A percentile compares a stretch with the other conserved stretches of the same genome.
These are phyloP conservation scores for Linderniella brevidens DNA, from an alignment of 257 asterid genomes.

Conservation along the genomic window DNA sequence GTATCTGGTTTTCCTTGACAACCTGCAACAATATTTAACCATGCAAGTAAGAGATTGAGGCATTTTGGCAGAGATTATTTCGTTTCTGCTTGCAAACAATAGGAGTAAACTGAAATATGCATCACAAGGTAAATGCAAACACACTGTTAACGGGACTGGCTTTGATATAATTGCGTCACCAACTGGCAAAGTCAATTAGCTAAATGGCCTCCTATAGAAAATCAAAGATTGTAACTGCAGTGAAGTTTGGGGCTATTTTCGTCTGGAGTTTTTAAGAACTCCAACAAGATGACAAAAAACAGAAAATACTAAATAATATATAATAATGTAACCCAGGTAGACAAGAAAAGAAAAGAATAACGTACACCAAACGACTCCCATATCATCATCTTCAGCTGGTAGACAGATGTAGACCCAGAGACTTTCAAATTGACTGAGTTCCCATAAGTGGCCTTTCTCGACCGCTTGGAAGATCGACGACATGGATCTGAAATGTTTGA, in stretches of 20 bases:
- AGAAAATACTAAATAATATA: background rate
- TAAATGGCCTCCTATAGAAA: too few relatives aligned
- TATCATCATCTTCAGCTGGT: conserved; percentile 96
- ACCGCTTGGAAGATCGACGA: conserved; percentile 91
- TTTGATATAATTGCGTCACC: too few relatives aligned
- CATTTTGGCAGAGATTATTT: background rate
- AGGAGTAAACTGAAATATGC: too few relatives aligned
- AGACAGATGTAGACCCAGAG: conserved; percentile 73
- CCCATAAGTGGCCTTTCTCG: conserved; percentile 69
- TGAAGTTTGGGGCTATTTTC: too few relatives aligned
- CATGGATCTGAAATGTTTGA: conserved; percentile 45
- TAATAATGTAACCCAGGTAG: background rate
- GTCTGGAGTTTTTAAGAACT: too few relatives aligned
- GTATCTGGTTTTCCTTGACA: conserved; percentile 87
- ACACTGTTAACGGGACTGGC: too few relatives aligned
- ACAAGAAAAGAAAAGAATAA: background rate
- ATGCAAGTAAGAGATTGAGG: background rate
- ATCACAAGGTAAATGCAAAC: too few relatives aligned
- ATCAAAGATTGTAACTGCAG: too few relatives aligned
- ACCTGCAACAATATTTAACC: conserved; percentile 33
- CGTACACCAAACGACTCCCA: conserved; percentile 99
- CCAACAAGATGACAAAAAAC: background rate
- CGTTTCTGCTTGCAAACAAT: background rate
- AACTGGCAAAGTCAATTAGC: too few relatives aligned
- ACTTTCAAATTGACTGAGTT: conserved; percentile 74